Evolutionary conservation across 306 rosid species (phyloP).

Genomic region (Lathyrus sativus): DNA sequence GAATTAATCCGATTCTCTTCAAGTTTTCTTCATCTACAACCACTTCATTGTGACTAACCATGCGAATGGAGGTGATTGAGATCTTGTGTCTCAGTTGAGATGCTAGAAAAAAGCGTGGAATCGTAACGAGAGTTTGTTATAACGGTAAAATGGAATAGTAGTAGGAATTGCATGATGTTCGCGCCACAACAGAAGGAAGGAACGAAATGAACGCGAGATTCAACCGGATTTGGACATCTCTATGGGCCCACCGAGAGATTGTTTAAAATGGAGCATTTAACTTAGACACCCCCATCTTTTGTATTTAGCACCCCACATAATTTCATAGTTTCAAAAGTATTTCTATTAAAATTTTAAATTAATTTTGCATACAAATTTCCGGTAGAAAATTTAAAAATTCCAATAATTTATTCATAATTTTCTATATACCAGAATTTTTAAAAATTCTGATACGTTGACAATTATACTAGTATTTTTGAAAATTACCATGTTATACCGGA

Average conservation of each 20-base stretch:
- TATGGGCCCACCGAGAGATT: neutral
- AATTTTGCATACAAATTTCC: no score
- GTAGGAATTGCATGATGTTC: neutral
- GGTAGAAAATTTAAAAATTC: no score
- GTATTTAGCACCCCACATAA: no score
- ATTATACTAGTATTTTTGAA: no score
- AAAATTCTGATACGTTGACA: no score
- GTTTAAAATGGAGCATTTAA: neutral
- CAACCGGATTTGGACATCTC: neutral
- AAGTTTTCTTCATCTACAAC: slow-evolving; percentile 33
- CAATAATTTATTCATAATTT: no score
- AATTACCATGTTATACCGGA: no score
- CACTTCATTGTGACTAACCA: slow-evolving; percentile 12
- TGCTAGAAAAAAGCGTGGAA: slow-evolving; percentile 15
- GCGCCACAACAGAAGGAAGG: neutral
- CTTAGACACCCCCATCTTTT: no score
- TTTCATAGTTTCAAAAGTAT: no score
- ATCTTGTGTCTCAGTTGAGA: slow-evolving; percentile 29
- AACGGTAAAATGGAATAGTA: slow-evolving; percentile 19
- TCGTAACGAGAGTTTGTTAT: neutral
- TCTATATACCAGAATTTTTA: no score
- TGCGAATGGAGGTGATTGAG: slow-evolving; percentile 36
- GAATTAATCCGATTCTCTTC: slow-evolving; percentile 19
- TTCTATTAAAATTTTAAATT: no score
- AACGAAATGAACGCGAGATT: slow-evolving; percentile 7